Evolutionary conservation across 768 basidiomycete species (phyloP), one percentile per base, ranked within the genome.

Genomic region (Coprinopsis cinerea): DNA sequence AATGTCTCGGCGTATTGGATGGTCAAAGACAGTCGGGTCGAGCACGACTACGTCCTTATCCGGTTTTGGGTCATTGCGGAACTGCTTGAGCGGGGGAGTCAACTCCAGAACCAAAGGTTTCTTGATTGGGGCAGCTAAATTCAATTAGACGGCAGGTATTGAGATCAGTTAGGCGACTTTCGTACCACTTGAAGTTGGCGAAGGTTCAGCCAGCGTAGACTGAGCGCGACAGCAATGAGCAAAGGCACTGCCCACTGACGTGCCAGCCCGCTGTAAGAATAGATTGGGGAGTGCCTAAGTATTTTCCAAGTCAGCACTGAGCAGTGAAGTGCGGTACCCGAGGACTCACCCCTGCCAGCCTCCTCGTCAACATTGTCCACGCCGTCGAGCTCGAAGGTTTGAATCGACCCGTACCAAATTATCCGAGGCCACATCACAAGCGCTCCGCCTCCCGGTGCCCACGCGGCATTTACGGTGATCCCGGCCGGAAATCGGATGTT

Each of bases 1-100:
- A 54, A 99, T 88, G 65, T 97, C 94, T 18, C 83, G 81, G 44
- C 95, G 88, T 37, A 93, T 81, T 34, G 93, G 91, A 57, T 91
- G 84, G 53, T 79, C 75, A 69, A 98, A 99, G 25, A 98, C 85
- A n/a, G 78, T 75, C 1, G 86, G 81, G 61, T 90, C 79, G 24
- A 90, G 78, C 54, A 77, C 73, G 30, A 85, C 84, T 10, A 85
- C 69, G 47, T 66, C 70, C 9, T 71, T 67, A 40, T 72, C 67
- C 13, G 70, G 57, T 1, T 65, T 58, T 18, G 70, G 65, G 44
- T 72, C 74, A 36, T 70, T 67, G 30, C 69, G 59, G 27, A 64
- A 62, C 26, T 70, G 67, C 54, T 71, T 76, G 27, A 84, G 66
- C 14, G 85, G 75, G 43, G 76, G 73, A 2, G 83, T 80, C 53